Evolutionary conservation across 331 rosid species (phyloP).

Genomic region (Malus hybrid): DNA sequence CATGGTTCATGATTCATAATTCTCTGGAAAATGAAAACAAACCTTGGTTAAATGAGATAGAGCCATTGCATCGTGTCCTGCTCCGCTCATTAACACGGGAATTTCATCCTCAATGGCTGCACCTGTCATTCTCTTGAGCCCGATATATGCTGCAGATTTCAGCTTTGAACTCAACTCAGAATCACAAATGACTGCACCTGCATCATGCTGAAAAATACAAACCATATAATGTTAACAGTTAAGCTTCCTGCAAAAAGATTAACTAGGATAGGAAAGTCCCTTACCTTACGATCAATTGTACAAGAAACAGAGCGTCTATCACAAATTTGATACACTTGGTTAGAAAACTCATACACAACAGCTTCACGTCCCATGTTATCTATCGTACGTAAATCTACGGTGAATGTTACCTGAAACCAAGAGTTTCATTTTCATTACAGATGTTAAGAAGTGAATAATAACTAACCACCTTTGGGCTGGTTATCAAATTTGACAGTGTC

Average conservation of each 20-base stretch:
- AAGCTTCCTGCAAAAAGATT: background rate
- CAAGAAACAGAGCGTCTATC: conserved; percentile 83
- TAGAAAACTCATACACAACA: conserved; percentile 66
- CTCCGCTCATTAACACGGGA: conserved; percentile 88
- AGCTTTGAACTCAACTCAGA: conserved; percentile 72
- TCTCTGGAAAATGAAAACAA: background rate
- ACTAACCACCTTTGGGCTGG: conserved; percentile 4
- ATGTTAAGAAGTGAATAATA: background rate
- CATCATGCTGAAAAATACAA: conserved; percentile 62
- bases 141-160: conserved; percentile 60
- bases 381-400: conserved; percentile 74
- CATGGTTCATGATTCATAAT: background rate
- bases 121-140: conserved; percentile 61
- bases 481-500: conserved; percentile 11
- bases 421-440: conserved; percentile 1
- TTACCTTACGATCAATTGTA: conserved; percentile 70
- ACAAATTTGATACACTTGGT: conserved; percentile 62
- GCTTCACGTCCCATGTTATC: conserved; percentile 88
- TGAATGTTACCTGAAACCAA: conserved; percentile 68
- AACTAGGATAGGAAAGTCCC: conserved; percentile 6
- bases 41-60: conserved; percentile 89
- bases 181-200: conserved; percentile 79
- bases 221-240: background rate
- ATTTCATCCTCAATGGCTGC: conserved; percentile 64
- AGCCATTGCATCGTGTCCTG: conserved; percentile 99